Evolutionary conservation across 257 asterid species (phyloP).

Genomic region (Asclepias syriaca): DNA sequence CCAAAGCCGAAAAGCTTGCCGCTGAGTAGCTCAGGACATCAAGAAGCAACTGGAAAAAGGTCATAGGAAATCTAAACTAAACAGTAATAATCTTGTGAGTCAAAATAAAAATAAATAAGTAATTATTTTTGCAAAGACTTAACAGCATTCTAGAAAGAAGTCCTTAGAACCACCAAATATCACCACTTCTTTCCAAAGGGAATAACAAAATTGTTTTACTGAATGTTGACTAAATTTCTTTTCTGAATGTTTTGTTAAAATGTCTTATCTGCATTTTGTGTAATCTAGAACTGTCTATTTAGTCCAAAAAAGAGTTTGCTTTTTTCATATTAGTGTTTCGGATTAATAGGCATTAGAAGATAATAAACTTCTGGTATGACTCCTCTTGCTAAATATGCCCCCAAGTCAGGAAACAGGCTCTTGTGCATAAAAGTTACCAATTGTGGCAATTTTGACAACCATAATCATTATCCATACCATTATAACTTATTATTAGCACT

Average conservation of each 20-base stretch:
- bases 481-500: background rate
- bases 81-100: background rate
- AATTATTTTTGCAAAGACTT: background rate
- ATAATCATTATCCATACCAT: background rate
- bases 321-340: background rate
- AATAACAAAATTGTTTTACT: background rate
- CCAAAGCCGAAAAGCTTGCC: conserved; percentile 60
- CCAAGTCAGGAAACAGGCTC: background rate
- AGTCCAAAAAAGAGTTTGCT: background rate
- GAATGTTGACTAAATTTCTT: background rate
- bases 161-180: background rate
- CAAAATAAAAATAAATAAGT: background rate
- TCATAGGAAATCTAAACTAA: conserved; percentile 24
- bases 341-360: background rate
- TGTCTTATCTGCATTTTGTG: background rate
- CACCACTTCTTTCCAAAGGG: background rate
- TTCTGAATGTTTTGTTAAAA: background rate
- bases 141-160: background rate
- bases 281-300: background rate
- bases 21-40: conserved; percentile 75
- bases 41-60: conserved; percentile 61
- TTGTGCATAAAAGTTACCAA: background rate
- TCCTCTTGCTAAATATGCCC: background rate
- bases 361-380: background rate
- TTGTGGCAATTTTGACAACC: background rate